Conservation (phyloP, 2,329 filamentous ascomycete species). For the Beauveria bassiana region DNA sequence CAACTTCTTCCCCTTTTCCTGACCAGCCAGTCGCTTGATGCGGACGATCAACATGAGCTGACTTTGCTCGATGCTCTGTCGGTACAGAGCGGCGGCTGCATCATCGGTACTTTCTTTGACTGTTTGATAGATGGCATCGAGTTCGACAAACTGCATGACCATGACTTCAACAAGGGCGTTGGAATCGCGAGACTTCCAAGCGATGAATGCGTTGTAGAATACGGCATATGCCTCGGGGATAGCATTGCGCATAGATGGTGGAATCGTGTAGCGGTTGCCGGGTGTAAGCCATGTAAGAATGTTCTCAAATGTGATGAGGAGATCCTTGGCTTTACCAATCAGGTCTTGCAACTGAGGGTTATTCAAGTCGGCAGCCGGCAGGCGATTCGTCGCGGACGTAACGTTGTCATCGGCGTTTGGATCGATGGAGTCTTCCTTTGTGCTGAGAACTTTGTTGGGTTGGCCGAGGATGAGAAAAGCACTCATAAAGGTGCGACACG, state of each 20-base stretch:
- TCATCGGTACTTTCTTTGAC: constrained; percentile 72
- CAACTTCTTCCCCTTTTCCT: constrained; percentile 61
- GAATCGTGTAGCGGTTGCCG: constrained; percentile 60
- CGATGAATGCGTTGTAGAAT: constrained; percentile 72
- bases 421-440: constrained; percentile 35
- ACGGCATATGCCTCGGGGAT: constrained; percentile 64
- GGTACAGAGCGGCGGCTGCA: constrained; percentile 67
- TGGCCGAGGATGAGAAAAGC: constrained; percentile 75
- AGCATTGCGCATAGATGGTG: constrained; percentile 51
- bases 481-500: constrained; percentile 68
- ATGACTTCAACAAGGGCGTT: constrained; percentile 73
- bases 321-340: constrained; percentile 68
- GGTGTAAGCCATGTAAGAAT: constrained; percentile 58
- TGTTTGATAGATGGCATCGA: constrained; percentile 76
- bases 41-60: constrained; percentile 71
- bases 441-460: constrained; percentile 68
- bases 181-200: constrained; percentile 77
- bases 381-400: constrained; percentile 39
- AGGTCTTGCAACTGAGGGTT: constrained; percentile 62
- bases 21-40: constrained; percentile 70
- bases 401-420: constrained; percentile 44
- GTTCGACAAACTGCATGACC: constrained; percentile 78
- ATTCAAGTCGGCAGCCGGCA: constrained; percentile 40
- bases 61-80: constrained; percentile 72
- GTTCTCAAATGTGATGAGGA: constrained; percentile 71